A percentile compares a stretch with the other conserved stretches of the same genome.
Evolutionary conservation across 805 yeast genomes (phyloP).

Genomic region (Teunomyces funiuensis): DNA sequence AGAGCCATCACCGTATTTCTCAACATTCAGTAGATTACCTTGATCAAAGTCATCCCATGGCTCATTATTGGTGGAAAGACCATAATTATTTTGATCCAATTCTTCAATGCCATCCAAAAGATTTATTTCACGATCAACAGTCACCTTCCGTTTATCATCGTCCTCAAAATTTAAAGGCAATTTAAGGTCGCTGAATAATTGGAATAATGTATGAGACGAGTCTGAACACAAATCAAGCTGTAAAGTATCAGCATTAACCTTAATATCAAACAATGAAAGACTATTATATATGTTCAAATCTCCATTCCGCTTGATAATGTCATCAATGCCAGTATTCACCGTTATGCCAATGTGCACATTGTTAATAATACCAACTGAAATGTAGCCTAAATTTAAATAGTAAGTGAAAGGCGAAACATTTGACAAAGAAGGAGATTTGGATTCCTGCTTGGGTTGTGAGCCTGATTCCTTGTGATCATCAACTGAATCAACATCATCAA

Average conservation of each 20-base stretch:
- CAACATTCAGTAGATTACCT: too few species aligned
- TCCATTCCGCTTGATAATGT: conserved; percentile 15
- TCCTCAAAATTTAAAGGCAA: conserved; percentile 61
- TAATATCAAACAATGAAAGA: conserved; percentile 40
- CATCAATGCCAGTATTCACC: conserved; percentile 23
- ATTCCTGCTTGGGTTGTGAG: background rate
- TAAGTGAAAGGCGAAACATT: conserved; percentile 35
- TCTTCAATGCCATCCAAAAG: conserved; percentile 43
- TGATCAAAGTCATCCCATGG: too few species aligned
- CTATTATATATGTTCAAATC: conserved; percentile 20
- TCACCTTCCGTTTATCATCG: conserved; percentile 55
- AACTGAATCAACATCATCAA: conserved; percentile 52
- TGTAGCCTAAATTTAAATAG: conserved; percentile 50
- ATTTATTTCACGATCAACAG: conserved; percentile 32
- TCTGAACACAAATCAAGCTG: conserved; percentile 75
- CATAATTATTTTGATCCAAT: too few species aligned
- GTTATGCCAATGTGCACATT: conserved; percentile 37
- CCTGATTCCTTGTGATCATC: background rate
- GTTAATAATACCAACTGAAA: conserved; percentile 49
- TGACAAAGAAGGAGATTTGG: conserved; percentile 5
- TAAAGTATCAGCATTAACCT: conserved; percentile 48
- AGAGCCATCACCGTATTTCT: conserved; percentile 3
- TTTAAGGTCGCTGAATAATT: conserved; percentile 68
- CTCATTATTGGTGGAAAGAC: too few species aligned
- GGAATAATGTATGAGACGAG: conserved; percentile 70